Evolutionary conservation across 352 stramenopile genomes (phyloP), one percentile per base, ranked within the genome.

Genomic region (Vaucheria bursata): DNA sequence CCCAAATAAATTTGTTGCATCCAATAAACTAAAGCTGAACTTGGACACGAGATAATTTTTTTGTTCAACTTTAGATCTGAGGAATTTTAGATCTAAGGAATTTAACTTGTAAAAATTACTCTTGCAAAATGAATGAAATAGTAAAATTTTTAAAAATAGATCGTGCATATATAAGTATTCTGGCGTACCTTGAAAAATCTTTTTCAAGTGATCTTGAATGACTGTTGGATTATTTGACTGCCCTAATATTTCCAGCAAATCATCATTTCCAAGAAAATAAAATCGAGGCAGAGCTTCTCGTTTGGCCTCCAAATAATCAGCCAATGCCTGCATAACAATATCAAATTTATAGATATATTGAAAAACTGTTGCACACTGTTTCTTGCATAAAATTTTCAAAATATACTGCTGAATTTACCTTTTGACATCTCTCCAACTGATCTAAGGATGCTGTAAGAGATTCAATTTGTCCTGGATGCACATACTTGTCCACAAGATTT

Each of bases 221-320:
- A 97, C 91, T 0, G 85, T 84, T 0, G 92, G 91, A 78, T 97
- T 96, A 75, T 95, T 82, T 6, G 78, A 72, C 75, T 97, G 92
- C 0, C 93, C 93, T 29, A 98, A 86, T 71, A 97, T 97, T 75
- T 98, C 93, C 1, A 97, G 86, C 67, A 98, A 68, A 73, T 97
- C 93, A 79, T 97, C 93, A 52, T 98, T 92, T 8, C 93, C 93
- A 70, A 97, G 95, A 73, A 98, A 97, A 82, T 97, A 97, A 78
- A 97, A 97, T 0, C 93, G 88, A n/a, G 93, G 93, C 86, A 98
- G 94, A 1, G 85, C 85, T 2, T 88, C 90, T 0, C 93, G 87
- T 78, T 98, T 97, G 50, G 93, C 89, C 78, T 98, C 93, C 7
- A 98, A 84, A 77, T 97, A 97, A 73, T 97, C 91, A 0, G 90